Evolutionary conservation across 495 filamentous ascomycete species (phyloP).

Genomic region (Penicillium coprophilum): DNA sequence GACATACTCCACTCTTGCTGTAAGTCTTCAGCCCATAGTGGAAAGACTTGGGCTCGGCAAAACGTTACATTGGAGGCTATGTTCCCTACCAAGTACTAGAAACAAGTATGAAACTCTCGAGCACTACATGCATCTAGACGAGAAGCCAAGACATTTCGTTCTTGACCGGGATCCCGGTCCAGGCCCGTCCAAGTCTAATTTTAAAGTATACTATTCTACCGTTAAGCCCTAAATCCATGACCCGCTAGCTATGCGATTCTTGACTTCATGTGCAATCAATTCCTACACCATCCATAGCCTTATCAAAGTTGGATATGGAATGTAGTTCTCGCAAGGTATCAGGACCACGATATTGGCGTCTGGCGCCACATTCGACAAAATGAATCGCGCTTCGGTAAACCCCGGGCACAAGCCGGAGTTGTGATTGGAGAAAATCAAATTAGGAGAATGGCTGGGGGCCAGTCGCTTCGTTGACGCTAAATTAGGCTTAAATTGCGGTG

Average conservation of each 20-base stretch:
- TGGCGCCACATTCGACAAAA: slow-evolving; percentile 1
- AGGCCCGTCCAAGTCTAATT: background rate
- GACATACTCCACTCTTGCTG: background rate
- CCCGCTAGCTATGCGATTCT: background rate
- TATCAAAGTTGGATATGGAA: background rate
- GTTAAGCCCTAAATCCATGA: background rate
- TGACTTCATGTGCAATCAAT: background rate
- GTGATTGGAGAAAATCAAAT: background rate
- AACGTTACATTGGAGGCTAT: background rate
- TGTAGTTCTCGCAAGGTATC: background rate
- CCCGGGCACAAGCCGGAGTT: background rate
- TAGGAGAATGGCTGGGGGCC: background rate
- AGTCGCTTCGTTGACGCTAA: background rate
- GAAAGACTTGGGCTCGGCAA: background rate
- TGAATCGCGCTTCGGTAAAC: background rate
- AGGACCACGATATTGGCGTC: background rate
- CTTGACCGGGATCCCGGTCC: background rate
- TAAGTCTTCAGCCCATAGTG: background rate
- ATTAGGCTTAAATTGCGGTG: slow-evolving; percentile 1
- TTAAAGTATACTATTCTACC: background rate
- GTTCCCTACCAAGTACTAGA: background rate
- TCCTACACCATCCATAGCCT: background rate
- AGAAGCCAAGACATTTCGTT: background rate
- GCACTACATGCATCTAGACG: background rate
- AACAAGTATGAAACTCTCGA: background rate